Conservation (phyloP, 176 grass and related monocot genomes). For the Aegilops speltoides region DNA sequence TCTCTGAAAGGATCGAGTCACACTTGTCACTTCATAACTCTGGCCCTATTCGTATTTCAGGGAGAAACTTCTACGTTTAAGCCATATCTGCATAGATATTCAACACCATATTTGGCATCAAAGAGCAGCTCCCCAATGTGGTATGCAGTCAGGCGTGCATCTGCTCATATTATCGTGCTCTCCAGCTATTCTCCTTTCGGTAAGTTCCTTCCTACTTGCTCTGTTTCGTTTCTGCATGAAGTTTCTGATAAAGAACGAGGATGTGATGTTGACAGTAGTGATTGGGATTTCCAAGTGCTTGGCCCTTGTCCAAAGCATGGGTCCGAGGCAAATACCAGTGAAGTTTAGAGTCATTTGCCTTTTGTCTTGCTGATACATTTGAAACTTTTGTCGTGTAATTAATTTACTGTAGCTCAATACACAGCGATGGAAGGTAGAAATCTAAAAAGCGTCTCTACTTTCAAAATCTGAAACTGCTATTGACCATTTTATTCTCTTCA, state of each 20-base stretch:
- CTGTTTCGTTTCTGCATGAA: slow-evolving; percentile 15
- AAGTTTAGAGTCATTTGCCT: not conserved
- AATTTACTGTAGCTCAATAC: not conserved
- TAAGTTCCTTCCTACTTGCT: slow-evolving; percentile 40
- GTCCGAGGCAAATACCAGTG: not conserved
- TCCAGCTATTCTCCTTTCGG: slow-evolving; percentile 99
- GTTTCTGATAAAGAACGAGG: not conserved
- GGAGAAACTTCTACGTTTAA: slow-evolving; percentile 78
- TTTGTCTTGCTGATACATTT: not conserved
- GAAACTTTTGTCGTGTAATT: no score
- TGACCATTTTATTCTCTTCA: not conserved
- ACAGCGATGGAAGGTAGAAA: not conserved
- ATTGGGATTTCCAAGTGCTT: slow-evolving; percentile 10
- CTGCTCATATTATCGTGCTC: slow-evolving; percentile 92
- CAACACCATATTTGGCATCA: slow-evolving; percentile 74
- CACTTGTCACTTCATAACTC: slow-evolving; percentile 12
- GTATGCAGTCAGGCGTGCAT: slow-evolving; percentile 92
- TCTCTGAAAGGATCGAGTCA: not conserved
- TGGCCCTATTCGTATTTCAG: slow-evolving; percentile 34
- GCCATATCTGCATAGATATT: slow-evolving; percentile 74
- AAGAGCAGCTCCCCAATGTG: slow-evolving; percentile 95
- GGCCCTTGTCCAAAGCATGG: not conserved
- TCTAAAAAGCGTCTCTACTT: not conserved
- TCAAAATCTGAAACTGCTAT: slow-evolving; percentile 1
- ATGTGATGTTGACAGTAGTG: not conserved